phyloP scores from a whole-genome alignment of 2,329 filamentous ascomycete species.

The Trichoderma simmonsii region DNA sequence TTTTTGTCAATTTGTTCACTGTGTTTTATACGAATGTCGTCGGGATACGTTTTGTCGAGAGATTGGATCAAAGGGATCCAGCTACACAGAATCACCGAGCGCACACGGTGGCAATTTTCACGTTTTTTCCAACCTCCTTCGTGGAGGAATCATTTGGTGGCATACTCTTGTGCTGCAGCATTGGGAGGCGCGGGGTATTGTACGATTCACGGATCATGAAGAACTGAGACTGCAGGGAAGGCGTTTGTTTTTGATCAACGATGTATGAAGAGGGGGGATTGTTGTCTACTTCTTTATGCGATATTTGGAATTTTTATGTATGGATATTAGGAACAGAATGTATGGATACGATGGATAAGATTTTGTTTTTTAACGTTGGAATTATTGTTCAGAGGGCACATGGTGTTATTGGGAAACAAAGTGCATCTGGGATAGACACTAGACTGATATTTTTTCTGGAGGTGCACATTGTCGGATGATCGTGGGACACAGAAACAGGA shows the following conservation, averaged over 20 bases:
- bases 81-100: not conserved
- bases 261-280: not conserved
- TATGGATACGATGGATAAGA: not conserved
- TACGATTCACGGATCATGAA: not conserved
- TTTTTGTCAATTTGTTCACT: not conserved
- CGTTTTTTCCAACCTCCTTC: not conserved
- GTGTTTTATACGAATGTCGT: not conserved
- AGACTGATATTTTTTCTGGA: slow-evolving; percentile 5
- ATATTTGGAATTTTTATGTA: not conserved
- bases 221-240: not conserved
- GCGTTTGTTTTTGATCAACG: not conserved
- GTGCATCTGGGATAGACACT: slow-evolving; percentile 11
- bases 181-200: not conserved
- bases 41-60: slow-evolving; percentile 6
- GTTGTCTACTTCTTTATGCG: not conserved
- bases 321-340: not conserved
- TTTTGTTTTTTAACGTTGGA: not conserved
- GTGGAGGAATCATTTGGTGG: not conserved
- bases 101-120: not conserved
- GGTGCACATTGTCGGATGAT: not conserved
- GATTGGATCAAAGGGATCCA: not conserved
- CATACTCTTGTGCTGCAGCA: not conserved
- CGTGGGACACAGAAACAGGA: not conserved
- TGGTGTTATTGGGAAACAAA: not conserved
- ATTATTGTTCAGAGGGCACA: not conserved